A percentile compares a stretch with the other conserved stretches of the same genome.
Evolutionary conservation across 1,284 basidiomycete species (phyloP).

Genomic region (Anthracocystis setariae): DNA sequence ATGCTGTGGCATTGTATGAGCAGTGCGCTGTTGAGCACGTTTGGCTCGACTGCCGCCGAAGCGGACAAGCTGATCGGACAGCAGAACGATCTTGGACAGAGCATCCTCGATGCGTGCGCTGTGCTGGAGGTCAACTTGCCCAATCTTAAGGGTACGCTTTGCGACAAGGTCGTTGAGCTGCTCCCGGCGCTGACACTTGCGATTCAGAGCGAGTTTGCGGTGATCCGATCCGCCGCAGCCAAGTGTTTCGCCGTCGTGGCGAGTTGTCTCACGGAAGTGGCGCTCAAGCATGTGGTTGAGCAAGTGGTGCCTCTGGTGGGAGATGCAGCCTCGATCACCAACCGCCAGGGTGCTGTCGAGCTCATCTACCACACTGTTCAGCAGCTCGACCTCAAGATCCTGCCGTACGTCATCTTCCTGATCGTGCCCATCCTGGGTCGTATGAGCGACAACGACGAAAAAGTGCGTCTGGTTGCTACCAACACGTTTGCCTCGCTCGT

Average conservation of each 20-base stretch:
- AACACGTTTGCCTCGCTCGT: constrained; percentile 98
- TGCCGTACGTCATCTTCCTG: constrained; percentile 97
- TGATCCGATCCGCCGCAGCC: constrained; percentile 87
- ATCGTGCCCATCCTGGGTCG: constrained; percentile 94
- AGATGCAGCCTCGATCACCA: constrained; percentile 79
- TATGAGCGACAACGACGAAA: constrained; percentile 94
- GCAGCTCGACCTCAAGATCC: constrained; percentile 87
- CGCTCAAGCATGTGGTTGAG: constrained; percentile 89
- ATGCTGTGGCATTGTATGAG: constrained; percentile 95
- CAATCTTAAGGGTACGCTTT: constrained; percentile 78
- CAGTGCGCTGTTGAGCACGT: constrained; percentile 78
- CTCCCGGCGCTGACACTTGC: constrained; percentile 82
- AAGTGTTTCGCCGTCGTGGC: constrained; percentile 88
- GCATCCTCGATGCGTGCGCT: constrained; percentile 90
- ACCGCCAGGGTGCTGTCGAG: constrained; percentile 90
- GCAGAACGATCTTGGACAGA: constrained; percentile 75
- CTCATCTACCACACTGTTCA: constrained; percentile 87
- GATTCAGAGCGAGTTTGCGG: constrained; percentile 83
- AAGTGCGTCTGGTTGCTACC: constrained; percentile 89
- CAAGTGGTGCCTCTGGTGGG: constrained; percentile 84
- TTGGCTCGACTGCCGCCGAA: constrained; percentile 72
- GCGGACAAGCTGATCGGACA: constrained; percentile 29
- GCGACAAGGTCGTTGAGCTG: constrained; percentile 76
- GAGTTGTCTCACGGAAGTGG: constrained; percentile 82
- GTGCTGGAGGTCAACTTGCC: constrained; percentile 85